These are phyloP conservation scores for Cocos nucifera DNA, from an alignment of 176 grass and related monocot genomes.

Conservation along the genomic window DNA sequence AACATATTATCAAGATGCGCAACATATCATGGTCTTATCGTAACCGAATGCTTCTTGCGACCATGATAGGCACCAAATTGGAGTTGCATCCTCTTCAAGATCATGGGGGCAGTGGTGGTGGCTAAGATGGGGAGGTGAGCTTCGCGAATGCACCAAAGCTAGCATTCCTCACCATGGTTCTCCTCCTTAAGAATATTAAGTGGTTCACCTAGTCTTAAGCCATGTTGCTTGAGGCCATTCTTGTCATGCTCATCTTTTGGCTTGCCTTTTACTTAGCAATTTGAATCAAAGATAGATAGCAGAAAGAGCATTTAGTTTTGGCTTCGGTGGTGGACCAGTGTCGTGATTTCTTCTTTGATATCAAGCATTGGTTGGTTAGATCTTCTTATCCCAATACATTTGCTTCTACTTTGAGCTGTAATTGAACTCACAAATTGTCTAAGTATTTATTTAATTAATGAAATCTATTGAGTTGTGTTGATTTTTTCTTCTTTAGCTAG, in stretches of 20 bases:
- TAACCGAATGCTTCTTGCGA: too few relatives aligned
- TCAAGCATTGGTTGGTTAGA: conserved; percentile 59
- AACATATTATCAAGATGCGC: too few relatives aligned
- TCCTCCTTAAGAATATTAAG: not conserved
- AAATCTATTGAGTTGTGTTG: too few relatives aligned
- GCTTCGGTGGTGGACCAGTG: conserved; percentile 59
- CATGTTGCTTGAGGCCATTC: conserved; percentile 49
- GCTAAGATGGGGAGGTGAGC: conserved; percentile 52
- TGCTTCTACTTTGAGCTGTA: too few relatives aligned
- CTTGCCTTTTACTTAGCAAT: conserved; percentile 47
- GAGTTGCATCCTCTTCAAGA: conserved; percentile 18
- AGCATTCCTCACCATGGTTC: too few relatives aligned
- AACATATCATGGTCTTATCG: too few relatives aligned
- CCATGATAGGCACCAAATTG: not conserved
- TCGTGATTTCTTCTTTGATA: conserved; percentile 68
- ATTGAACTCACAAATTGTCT: too few relatives aligned
- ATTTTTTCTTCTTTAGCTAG: too few relatives aligned
- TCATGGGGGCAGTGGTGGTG: not conserved
- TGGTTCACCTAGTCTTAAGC: conserved; percentile 82
- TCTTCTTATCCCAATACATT: too few relatives aligned
- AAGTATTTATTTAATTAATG: too few relatives aligned
- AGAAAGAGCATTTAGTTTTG: conserved; percentile 32
- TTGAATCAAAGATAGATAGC: conserved; percentile 16
- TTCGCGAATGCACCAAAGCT: not conserved
- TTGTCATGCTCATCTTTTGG: conserved; percentile 51